Base-by-base conservation (phyloP, 768 basidiomycete genomes). In the Nidularia sp. region DNA sequence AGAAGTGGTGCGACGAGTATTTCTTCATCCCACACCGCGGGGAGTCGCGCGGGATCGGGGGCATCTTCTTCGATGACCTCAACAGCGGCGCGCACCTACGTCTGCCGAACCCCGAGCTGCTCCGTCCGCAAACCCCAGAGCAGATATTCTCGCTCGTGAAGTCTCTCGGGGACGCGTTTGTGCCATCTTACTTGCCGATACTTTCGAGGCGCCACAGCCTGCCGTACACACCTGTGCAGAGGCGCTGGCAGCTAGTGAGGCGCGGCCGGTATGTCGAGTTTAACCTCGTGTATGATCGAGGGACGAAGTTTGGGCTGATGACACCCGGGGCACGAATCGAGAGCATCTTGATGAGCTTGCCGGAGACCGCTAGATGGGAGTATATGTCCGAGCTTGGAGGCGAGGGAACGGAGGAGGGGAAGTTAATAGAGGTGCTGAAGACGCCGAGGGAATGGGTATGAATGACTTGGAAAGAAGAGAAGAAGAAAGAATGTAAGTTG, bases 1-100 rank as follows among this genome's bases (percentile, higher is more conserved):
- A 98, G 66, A 80, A 81, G 57, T 98, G 94, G 93, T 98, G 96
- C 72, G 97, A 98, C 70, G 87, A 95, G 66, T 99, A 99, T 73
- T 99, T 99, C 69, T 87, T 78, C 68, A 88, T 98, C 62, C 79
- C 90, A 13, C 97, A 98, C 66, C 84, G 97, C 8, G 64, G 70
- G 32, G 97, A 98, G 71, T 70, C 83, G 2, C 82, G 97, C 43
- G 97, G 97, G 3, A 70, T 99, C 47, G 97, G 97, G 33, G 97
- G 97, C 0, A 73, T 99, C 51, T 98, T 98, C 76, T 96, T 98
- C 63, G 97, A 98, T 66, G 97, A 99, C 65, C 81, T 98, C 52
- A 83, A 78, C 58, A 77, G 75, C 47, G 79, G 79, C 34, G 68
- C 73, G 2, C 91, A 93, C 64, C 63, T 74, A n/a, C 81, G 83